Base-by-base conservation (phyloP, 345 rosid species). In the Eucalyptus viminalis region DNA sequence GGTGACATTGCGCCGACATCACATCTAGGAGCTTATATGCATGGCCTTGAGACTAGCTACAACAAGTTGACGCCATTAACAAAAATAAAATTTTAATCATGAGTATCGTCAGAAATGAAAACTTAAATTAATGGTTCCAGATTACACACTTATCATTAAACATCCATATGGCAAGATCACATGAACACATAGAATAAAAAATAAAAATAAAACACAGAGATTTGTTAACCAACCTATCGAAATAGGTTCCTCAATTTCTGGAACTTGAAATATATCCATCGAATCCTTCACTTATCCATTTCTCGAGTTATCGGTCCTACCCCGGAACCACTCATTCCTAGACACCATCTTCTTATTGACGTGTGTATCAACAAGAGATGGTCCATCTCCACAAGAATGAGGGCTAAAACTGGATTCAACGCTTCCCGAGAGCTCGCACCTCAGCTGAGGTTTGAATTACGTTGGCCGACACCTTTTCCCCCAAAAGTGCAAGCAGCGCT, bases 161-260 rank as follows among this genome's bases (percentile, higher is more conserved):
- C 25, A 8, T 53, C 6, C 25, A 53, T 53, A 21, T 53, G 58
- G 1, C 11, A 53, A 53, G 11, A 53, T 53, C 24, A 53, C 11
- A 53, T 9, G 1, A 53, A 53, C 58, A 53, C 10, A 51, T 17
- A 51, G 2, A 8, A 51, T 51, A 51, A 51, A 6, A 16, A 3
- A 16, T 3, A 51, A 53, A 3, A 53, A 34, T 34, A 3, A 53
- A 19, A 53, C 9, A 3, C 4, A 53, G 2, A 53, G 25, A 21
- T 4, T 8, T 21, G 5, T 0, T 21, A 22, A 53, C 1, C 58
- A 8, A 21, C 1, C 25, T 53, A 53, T 53, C 5, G 58, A 2
- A 53, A 53, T 53, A 53, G 25, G 25, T 53, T 53, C 58, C 58
- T 0, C 5, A 53, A 53, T 53, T 53, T 53, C 8, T 8, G 58